Conservation (phyloP, 2,329 filamentous ascomycete genomes). For the Lecanicillium sp. region DNA sequence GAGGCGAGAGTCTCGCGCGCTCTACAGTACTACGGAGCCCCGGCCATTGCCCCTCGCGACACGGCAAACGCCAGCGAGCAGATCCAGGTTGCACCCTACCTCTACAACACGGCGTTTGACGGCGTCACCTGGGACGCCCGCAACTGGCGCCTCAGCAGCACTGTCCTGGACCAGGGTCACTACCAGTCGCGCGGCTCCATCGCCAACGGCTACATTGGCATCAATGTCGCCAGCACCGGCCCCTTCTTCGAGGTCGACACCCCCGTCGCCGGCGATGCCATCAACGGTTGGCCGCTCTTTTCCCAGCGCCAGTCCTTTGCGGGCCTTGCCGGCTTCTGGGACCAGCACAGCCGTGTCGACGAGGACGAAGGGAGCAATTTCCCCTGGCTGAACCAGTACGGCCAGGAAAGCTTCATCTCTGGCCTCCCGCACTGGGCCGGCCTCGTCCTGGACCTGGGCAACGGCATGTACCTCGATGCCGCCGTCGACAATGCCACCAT, state of each 20-base stretch:
- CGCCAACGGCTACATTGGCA: slow-evolving; percentile 21
- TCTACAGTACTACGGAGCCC: no score
- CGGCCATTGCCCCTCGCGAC: no score
- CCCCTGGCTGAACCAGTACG: slow-evolving; percentile 55
- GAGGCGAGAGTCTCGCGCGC: no score
- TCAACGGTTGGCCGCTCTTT: slow-evolving; percentile 62
- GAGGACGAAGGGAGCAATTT: slow-evolving; percentile 56
- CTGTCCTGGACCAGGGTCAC: slow-evolving; percentile 16
- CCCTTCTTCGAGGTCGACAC: slow-evolving; percentile 20
- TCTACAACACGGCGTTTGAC: slow-evolving; percentile 16
- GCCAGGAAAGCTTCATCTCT: slow-evolving; percentile 58
- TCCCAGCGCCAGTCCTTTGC: slow-evolving; percentile 57
- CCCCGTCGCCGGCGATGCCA: slow-evolving; percentile 18
- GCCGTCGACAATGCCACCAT: slow-evolving; percentile 51
- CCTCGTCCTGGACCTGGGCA: slow-evolving; percentile 42
- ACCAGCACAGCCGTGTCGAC: slow-evolving; percentile 45
- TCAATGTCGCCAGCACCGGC: slow-evolving; percentile 18
- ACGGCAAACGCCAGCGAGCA: no score
- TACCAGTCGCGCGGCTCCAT: slow-evolving; percentile 20
- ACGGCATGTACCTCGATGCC: slow-evolving; percentile 49
- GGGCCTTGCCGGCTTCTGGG: slow-evolving; percentile 61
- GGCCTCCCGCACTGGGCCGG: slow-evolving; percentile 56
- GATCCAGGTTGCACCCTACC: neutral
- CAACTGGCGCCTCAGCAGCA: slow-evolving; percentile 18
- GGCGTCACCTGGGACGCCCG: slow-evolving; percentile 19